A percentile compares a stretch with the other conserved stretches of the same genome.
Conservation (phyloP, 2,329 filamentous ascomycete species). For the Daldinia sp. region DNA sequence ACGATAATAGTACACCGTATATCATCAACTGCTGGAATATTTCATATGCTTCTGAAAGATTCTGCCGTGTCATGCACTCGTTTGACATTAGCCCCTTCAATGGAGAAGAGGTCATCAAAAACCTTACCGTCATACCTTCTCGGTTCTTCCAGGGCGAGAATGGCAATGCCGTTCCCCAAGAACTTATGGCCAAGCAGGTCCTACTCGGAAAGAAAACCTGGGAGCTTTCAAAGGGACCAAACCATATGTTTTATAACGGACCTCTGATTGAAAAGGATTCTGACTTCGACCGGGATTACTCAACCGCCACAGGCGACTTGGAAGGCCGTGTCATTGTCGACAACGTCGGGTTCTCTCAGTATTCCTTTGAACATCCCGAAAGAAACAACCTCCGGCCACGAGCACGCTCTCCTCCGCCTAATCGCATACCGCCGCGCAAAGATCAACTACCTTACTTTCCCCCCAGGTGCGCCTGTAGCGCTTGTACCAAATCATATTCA, state of each 20-base stretch:
- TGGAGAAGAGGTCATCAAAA: not conserved
- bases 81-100: not conserved
- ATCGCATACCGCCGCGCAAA: not conserved
- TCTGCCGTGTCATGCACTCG: not conserved
- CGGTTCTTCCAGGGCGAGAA: constrained; percentile 41
- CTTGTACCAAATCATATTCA: not conserved
- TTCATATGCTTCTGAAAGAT: not conserved
- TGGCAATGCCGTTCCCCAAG: constrained; percentile 44
- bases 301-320: not conserved
- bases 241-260: constrained; percentile 62
- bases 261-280: constrained; percentile 43
- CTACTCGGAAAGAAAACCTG: constrained; percentile 60
- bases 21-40: not conserved
- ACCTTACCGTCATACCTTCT: not conserved
- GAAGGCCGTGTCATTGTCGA: constrained; percentile 4
- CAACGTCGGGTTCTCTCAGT: not conserved
- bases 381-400: not conserved
- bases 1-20: not conserved
- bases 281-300: not conserved
- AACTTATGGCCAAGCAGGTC: constrained; percentile 55
- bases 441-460: not conserved
- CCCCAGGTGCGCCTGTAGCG: not conserved
- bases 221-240: constrained; percentile 60
- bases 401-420: not conserved
- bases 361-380: not conserved